Evolutionary conservation across 768 basidiomycete species (phyloP), one percentile per base, ranked within the genome.

Genomic region (Termitomyces bulborhizus): DNA sequence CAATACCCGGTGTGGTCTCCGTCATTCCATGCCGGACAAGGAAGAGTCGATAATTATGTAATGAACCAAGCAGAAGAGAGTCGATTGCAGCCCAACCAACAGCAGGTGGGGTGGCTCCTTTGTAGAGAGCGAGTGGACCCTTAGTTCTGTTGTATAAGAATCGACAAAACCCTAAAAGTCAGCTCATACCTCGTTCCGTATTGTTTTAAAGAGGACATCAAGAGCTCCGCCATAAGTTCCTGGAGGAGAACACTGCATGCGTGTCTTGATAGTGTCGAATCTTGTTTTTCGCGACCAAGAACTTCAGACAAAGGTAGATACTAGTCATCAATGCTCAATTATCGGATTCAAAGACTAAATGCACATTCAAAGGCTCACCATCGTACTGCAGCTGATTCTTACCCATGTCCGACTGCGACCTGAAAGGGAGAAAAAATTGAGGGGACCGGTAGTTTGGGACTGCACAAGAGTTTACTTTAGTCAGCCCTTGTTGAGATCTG

Each of bases 331-430:
- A 58, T 46, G 37, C 31, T 60, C 50, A 58, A 44, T 57, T 31
- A 41, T 16, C 21, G 26, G 26, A 27, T n/a, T 27, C 40, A 13
- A 47, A 26, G 5, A 34, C 27, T 6, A 46, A 21, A 4, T 18
- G 16, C 6, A 37, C 16, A 6, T 32, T 53, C 27, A 48, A 26
- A 21, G 21, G 21, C 53, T 56, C 45, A 60, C 63, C 47, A 47
- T 51, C 24, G 32, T 51, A 36, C 21, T 34, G 40, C 31, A 50
- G 57, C n/a, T n/a, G 26, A 58, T 58, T 52, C 69, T 69, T 64
- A 85, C 80, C 85, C 84, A 68, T 88, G 86, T 32, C 86, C 86
- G 16, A 86, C 84, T 45, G 82, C 82, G 46, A 87, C 84, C 83
- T 86, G 59, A n/a, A 49, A 40, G 27, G 21, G 16, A 46, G 18